Percentiles rank a stretch among this genome's conserved stretches.
These are phyloP conservation scores for Sutorius australiensis DNA, from an alignment of 768 basidiomycete genomes.

Conservation along the genomic window DNA sequence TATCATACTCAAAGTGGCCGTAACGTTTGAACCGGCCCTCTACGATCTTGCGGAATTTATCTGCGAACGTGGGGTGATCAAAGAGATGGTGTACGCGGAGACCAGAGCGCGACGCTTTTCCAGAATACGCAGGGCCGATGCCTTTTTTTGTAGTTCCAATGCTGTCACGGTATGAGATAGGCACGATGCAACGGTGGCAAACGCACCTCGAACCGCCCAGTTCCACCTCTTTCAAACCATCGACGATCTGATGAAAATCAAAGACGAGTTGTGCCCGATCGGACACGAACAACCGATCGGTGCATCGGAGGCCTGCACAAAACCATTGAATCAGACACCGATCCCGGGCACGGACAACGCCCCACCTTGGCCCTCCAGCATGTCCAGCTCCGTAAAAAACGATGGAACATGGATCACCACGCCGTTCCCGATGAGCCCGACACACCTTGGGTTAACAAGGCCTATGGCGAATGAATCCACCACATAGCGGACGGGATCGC, in stretches of 20 bases:
- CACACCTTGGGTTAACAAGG: slow-evolving; percentile 49
- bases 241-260: slow-evolving; percentile 99
- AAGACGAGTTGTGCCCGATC: slow-evolving; percentile 97
- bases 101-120: slow-evolving; percentile 94
- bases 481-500: neutral
- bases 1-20: slow-evolving; percentile 97
- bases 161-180: slow-evolving; percentile 35
- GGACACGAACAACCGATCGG: slow-evolving; percentile 82
- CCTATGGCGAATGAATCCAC: slow-evolving; percentile 2
- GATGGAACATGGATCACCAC: slow-evolving; percentile 97
- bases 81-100: slow-evolving; percentile 96
- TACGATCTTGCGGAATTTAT: slow-evolving; percentile 92
- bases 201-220: slow-evolving; percentile 79
- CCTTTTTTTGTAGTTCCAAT: slow-evolving; percentile 99
- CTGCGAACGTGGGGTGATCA: slow-evolving; percentile 76
- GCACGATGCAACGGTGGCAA: neutral
- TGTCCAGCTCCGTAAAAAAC: slow-evolving; percentile 91
- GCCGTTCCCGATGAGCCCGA: slow-evolving; percentile 86
- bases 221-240: slow-evolving; percentile 97
- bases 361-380: slow-evolving; percentile 76
- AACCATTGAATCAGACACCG: slow-evolving; percentile 3
- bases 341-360: neutral
- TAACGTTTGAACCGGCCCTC: slow-evolving; percentile 98
- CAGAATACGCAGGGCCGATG: slow-evolving; percentile 97
- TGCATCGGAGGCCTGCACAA: slow-evolving; percentile 74